These are phyloP conservation scores for Coemansia sp. DNA, from an alignment of 192 early-diverging fungal genomes.

Conservation along the genomic window DNA sequence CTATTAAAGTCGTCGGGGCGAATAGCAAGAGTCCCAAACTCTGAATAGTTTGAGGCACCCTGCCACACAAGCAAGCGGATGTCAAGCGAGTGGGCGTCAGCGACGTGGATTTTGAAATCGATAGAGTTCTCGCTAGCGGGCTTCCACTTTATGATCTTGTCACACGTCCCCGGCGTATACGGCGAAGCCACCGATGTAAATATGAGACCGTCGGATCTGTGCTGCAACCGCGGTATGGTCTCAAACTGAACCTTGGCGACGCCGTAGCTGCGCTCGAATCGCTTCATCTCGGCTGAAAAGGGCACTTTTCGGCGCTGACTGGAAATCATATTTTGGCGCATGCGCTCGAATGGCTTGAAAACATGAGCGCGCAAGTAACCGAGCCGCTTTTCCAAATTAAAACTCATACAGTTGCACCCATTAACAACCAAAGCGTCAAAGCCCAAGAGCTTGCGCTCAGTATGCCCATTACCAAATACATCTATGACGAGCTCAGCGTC, in stretches of 20 bases:
- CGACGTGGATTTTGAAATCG: slow-evolving; percentile 63
- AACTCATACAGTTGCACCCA: slow-evolving; percentile 57
- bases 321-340: not conserved
- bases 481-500: slow-evolving; percentile 93
- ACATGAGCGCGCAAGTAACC: slow-evolving; percentile 67
- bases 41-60: slow-evolving; percentile 33
- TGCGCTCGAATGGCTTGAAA: slow-evolving; percentile 54
- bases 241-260: slow-evolving; percentile 56
- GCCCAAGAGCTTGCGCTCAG: slow-evolving; percentile 49
- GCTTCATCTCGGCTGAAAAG: slow-evolving; percentile 59
- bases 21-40: slow-evolving; percentile 58
- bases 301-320: not conserved
- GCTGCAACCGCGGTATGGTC: slow-evolving; percentile 60
- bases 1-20: slow-evolving; percentile 52
- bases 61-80: slow-evolving; percentile 58
- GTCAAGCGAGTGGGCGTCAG: slow-evolving; percentile 35
- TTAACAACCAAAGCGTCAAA: slow-evolving; percentile 74
- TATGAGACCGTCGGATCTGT: slow-evolving; percentile 74
- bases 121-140: slow-evolving; percentile 78
- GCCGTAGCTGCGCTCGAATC: slow-evolving; percentile 66
- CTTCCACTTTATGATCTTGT: slow-evolving; percentile 81
- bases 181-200: slow-evolving; percentile 64
- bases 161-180: slow-evolving; percentile 66
- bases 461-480: slow-evolving; percentile 57
- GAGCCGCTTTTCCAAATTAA: slow-evolving; percentile 64